Conservation (phyloP, 2,329 filamentous ascomycete species). For the Verticillium isaacii region DNA sequence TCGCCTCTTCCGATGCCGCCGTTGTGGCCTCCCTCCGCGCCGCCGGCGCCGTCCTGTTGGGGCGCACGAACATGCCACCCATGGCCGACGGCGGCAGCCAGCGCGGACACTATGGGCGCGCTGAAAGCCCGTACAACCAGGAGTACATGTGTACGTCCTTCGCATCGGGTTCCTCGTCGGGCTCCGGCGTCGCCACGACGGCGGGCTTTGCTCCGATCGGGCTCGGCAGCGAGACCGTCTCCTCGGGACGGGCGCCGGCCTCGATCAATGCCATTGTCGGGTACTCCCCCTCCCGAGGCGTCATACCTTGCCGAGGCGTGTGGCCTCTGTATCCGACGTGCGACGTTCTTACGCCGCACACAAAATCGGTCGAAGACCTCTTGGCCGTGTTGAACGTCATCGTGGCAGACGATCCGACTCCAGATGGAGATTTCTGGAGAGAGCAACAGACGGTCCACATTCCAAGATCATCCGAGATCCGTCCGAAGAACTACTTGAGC, state of each 20-base stretch:
- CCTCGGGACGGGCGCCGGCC: slow-evolving; percentile 45
- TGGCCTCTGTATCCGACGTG: slow-evolving; percentile 50
- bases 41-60: slow-evolving; percentile 46
- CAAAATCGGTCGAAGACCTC: slow-evolving; percentile 41
- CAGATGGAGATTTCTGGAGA: slow-evolving; percentile 49
- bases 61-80: slow-evolving; percentile 53
- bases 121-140: slow-evolving; percentile 46
- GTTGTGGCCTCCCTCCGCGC: slow-evolving; percentile 40
- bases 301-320: slow-evolving; percentile 41
- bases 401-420: slow-evolving; percentile 28
- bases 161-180: slow-evolving; percentile 50
- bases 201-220: slow-evolving; percentile 45
- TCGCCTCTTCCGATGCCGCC: slow-evolving; percentile 47
- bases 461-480: slow-evolving; percentile 22
- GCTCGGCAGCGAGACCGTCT: slow-evolving; percentile 47
- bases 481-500: slow-evolving; percentile 24
- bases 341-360: slow-evolving; percentile 46
- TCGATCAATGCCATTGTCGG: slow-evolving; percentile 47
- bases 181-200: slow-evolving; percentile 41
- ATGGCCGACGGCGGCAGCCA: slow-evolving; percentile 54
- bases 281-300: slow-evolving; percentile 45
- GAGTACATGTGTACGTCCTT: slow-evolving; percentile 47
- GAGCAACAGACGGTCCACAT: slow-evolving; percentile 41
- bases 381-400: slow-evolving; percentile 39
- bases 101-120: slow-evolving; percentile 44